phyloP scores from a whole-genome alignment of 148 eudicot genomes.

The Agrostemma githago region DNA sequence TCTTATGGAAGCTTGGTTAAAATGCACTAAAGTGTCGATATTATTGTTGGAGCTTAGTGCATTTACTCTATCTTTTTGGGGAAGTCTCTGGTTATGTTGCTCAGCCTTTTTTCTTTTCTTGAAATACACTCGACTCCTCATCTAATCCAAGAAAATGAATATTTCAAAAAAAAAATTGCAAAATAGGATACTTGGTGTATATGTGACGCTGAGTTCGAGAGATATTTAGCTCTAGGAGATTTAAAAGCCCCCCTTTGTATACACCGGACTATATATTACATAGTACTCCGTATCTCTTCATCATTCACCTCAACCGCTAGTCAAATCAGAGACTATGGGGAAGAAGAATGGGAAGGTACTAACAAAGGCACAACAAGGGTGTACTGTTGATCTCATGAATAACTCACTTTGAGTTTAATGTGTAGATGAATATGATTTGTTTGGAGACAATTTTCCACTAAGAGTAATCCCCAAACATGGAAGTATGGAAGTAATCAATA shows the following conservation, averaged over 20 bases:
- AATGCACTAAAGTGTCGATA: background rate
- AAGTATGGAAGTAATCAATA: background rate
- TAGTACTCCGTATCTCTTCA: background rate
- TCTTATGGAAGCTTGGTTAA: background rate
- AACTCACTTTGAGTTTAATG: background rate
- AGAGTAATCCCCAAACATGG: background rate
- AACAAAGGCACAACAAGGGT: background rate
- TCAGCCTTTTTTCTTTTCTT: background rate
- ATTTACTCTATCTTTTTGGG: background rate
- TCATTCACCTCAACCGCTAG: background rate
- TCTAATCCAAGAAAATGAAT: background rate
- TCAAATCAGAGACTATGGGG: background rate
- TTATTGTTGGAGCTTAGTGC: background rate
- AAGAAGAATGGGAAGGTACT: background rate
- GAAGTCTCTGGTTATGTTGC: background rate
- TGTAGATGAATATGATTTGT: background rate
- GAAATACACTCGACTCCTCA: background rate
- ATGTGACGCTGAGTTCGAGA: background rate
- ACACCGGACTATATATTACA: background rate
- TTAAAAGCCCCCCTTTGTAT: background rate
- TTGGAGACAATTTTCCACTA: background rate
- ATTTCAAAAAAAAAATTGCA: background rate
- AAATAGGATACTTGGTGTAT: background rate
- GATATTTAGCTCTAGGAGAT: background rate
- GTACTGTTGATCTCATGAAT: background rate